Percentiles rank a stretch among this genome's conserved stretches.
Evolutionary conservation across 805 yeast species (phyloP).

Genomic region (Candida golubevii): DNA sequence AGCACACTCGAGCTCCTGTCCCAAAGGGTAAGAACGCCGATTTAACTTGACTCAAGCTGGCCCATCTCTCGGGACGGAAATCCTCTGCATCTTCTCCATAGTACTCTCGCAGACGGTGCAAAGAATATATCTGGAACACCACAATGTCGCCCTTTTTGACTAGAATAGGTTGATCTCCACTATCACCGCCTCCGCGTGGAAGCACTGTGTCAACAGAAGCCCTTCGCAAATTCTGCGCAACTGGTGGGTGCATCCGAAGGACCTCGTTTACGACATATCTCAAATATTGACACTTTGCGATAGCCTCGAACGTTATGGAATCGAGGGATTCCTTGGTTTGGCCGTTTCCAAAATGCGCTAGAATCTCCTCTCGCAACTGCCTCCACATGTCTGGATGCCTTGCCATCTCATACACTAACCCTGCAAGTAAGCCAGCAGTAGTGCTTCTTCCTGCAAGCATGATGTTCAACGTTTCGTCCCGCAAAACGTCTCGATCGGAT

Average conservation of each 20-base stretch:
- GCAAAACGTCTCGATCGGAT: slow-evolving; percentile 8
- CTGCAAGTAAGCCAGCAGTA: slow-evolving; percentile 31
- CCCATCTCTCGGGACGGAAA: slow-evolving; percentile 17
- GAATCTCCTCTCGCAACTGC: slow-evolving; percentile 26
- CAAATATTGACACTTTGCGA: slow-evolving; percentile 44
- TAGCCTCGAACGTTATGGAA: slow-evolving; percentile 41
- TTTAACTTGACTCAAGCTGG: slow-evolving; percentile 7
- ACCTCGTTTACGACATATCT: slow-evolving; percentile 45
- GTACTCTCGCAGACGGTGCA: slow-evolving; percentile 10
- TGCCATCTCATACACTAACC: slow-evolving; percentile 28
- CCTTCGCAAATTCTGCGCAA: slow-evolving; percentile 44
- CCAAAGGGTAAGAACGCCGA: slow-evolving; percentile 15
- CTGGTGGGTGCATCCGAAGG: slow-evolving; percentile 48
- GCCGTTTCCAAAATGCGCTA: slow-evolving; percentile 18
- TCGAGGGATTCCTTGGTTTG: slow-evolving; percentile 20
- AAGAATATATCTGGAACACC: slow-evolving; percentile 10
- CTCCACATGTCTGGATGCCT: slow-evolving; percentile 28
- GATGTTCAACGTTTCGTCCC: slow-evolving; percentile 14
- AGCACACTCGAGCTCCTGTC: slow-evolving; percentile 14
- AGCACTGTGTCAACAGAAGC: slow-evolving; percentile 44
- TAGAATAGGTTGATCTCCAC: slow-evolving; percentile 32
- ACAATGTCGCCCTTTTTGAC: slow-evolving; percentile 11
- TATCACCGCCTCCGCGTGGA: slow-evolving; percentile 48
- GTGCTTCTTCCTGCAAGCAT: slow-evolving; percentile 34
- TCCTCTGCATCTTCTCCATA: slow-evolving; percentile 13